phyloP scores from a whole-genome alignment of 2,329 filamentous ascomycete genomes.

The Penicillium verrucosum region DNA sequence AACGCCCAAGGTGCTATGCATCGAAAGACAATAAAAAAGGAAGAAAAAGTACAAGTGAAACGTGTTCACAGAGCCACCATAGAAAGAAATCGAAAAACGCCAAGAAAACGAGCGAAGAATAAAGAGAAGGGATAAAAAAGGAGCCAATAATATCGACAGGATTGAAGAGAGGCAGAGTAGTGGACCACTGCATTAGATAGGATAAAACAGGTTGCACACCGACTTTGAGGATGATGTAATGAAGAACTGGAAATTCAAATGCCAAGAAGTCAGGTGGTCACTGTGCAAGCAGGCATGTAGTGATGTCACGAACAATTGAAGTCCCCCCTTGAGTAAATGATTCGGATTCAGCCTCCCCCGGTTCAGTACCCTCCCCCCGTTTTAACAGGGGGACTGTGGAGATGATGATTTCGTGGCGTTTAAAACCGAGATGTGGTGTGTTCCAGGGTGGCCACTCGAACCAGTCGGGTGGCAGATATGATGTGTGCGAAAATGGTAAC shows the following conservation, averaged over 20 bases:
- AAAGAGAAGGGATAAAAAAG: conserved; percentile 2
- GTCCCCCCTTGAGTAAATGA: conserved; percentile 18
- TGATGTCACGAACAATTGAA: conserved; percentile 29
- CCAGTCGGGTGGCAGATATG: conserved; percentile 20
- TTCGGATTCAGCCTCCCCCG: conserved; percentile 6
- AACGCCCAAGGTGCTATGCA: conserved; percentile 40
- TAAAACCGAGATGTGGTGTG: neutral
- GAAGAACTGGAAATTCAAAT: conserved; percentile 9
- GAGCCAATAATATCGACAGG: conserved; percentile 18
- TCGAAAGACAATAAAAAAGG: conserved; percentile 29
- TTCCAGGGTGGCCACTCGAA: conserved; percentile 16
- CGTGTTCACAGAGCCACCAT: conserved; percentile 18
- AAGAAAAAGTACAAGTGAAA: conserved; percentile 24
- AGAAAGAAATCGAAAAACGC: conserved; percentile 9
- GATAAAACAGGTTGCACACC: conserved; percentile 12
- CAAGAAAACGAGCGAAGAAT: conserved; percentile 2
- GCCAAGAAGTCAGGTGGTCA: conserved; percentile 26
- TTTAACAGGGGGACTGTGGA: conserved; percentile 12
- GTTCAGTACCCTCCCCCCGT: conserved; percentile 5
- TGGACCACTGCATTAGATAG: conserved; percentile 5
- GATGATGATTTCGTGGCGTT: conserved; percentile 15
- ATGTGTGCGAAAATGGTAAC: conserved; percentile 14
- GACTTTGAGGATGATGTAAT: conserved; percentile 14
- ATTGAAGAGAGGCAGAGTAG: conserved; percentile 10
- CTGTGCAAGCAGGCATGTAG: conserved; percentile 24